Percentiles rank a stretch among this genome's conserved stretches.
Conservation (phyloP, 2,329 filamentous ascomycete genomes). For the Fonsecaea monophora region DNA sequence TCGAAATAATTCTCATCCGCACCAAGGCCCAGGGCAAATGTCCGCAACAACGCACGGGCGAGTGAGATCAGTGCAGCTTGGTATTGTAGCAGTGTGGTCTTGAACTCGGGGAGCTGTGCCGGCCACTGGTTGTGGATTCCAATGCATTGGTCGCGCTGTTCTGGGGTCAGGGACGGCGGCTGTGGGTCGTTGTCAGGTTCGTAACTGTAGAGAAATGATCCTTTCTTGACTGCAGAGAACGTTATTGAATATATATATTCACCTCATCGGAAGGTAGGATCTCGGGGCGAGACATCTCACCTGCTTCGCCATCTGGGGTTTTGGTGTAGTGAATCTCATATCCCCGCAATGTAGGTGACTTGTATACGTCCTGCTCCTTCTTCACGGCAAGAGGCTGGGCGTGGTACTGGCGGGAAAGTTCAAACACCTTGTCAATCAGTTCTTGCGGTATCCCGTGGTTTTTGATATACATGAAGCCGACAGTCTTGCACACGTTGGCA, state of each 20-base stretch:
- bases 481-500: conserved; percentile 53
- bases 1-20: conserved; percentile 64
- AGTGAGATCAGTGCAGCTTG: conserved; percentile 50
- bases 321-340: conserved; percentile 29
- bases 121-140: conserved; percentile 24
- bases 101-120: conserved; percentile 34
- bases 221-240: conserved; percentile 23
- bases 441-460: conserved; percentile 54
- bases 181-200: conserved; percentile 24
- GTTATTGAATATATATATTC: background rate
- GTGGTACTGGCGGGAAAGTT: conserved; percentile 34
- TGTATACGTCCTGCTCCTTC: conserved; percentile 28
- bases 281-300: background rate
- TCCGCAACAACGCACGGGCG: conserved; percentile 57
- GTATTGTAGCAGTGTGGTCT: conserved; percentile 19
- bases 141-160: conserved; percentile 18
- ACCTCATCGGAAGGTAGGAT: background rate
- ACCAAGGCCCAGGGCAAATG: conserved; percentile 63
- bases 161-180: conserved; percentile 7
- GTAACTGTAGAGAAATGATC: conserved; percentile 35
- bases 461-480: conserved; percentile 62
- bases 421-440: conserved; percentile 46
- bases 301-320: conserved; percentile 17
- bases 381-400: conserved; percentile 32
- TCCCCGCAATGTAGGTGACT: conserved; percentile 23